Evolutionary conservation across 306 rosid species (phyloP).

Genomic region (Ormosia semicastrata): DNA sequence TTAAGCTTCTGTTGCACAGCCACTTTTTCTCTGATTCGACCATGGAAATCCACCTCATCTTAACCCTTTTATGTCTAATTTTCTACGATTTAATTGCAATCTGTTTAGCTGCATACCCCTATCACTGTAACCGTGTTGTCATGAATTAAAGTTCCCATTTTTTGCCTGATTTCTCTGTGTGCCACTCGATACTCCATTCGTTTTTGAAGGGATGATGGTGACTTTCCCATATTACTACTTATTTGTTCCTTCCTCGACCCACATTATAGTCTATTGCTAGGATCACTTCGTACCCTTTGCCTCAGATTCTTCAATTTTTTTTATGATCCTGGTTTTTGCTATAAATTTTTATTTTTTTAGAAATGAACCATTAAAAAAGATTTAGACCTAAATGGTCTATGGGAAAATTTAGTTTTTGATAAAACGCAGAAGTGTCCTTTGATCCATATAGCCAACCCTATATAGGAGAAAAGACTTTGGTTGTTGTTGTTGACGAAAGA

Average conservation of each 20-base stretch:
- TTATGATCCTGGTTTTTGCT: slow-evolving; percentile 22
- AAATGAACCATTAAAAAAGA: no score
- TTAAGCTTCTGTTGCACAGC: background rate
- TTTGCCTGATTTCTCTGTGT: background rate
- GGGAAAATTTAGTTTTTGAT: no score
- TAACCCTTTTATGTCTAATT: background rate
- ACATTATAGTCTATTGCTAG: background rate
- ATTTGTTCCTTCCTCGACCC: background rate
- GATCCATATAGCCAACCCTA: no score
- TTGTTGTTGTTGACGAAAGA: background rate
- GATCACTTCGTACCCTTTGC: background rate
- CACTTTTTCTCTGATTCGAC: background rate
- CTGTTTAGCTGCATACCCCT: background rate
- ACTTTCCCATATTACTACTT: background rate
- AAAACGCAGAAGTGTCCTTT: no score
- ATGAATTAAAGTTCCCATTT: background rate
- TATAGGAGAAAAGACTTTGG: no score
- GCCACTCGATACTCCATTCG: background rate
- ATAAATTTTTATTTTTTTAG: background rate
- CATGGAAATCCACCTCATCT: background rate
- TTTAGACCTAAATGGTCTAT: background rate
- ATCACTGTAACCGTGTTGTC: background rate
- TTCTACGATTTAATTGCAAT: background rate
- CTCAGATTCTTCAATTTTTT: background rate
- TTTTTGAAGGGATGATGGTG: background rate